A percentile compares a stretch with the other conserved stretches of the same genome.
Conservation (phyloP, 2,329 filamentous ascomycete species). For the Calonectria pseudoturangicola region DNA sequence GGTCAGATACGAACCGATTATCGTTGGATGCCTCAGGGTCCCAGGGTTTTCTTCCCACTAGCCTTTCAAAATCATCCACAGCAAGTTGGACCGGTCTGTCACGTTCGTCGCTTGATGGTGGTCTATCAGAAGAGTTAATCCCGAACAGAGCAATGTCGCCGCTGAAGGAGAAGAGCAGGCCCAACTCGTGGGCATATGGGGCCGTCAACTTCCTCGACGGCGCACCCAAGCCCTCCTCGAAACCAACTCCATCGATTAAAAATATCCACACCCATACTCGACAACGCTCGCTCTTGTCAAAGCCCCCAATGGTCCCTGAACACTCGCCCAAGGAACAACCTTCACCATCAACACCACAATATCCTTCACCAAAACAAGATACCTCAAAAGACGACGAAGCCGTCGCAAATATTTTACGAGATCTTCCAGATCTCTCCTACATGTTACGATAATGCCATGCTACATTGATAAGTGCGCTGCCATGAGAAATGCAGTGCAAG, state of each 20-base stretch:
- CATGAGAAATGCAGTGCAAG: constrained; percentile 12
- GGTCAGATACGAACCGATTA: constrained; percentile 25
- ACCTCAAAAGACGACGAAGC: constrained; percentile 56
- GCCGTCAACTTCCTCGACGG: constrained; percentile 43
- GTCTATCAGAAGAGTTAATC: constrained; percentile 37
- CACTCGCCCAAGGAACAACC: constrained; percentile 27
- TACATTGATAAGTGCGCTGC: constrained; percentile 31
- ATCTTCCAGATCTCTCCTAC: constrained; percentile 67
- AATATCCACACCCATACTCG: constrained; percentile 29
- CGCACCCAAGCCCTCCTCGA: constrained; percentile 37
- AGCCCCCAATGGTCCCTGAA: constrained; percentile 31
- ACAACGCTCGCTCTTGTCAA: constrained; percentile 30
- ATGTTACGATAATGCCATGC: constrained; percentile 62
- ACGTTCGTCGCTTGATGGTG: constrained; percentile 41
- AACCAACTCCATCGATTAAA: constrained; percentile 35
- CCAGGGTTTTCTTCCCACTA: constrained; percentile 34
- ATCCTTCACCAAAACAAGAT: constrained; percentile 26
- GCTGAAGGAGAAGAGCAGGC: constrained; percentile 38
- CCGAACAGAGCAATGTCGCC: constrained; percentile 36
- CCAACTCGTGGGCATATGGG: constrained; percentile 49
- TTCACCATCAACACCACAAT: constrained; percentile 32
- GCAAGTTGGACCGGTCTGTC: constrained; percentile 41
- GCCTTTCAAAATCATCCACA: constrained; percentile 45
- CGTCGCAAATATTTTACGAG: constrained; percentile 59
- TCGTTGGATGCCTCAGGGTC: constrained; percentile 31